Evolutionary conservation across 106 monocot species (phyloP), one percentile per base, ranked within the genome.

Genomic region (Acorus gramineus): DNA sequence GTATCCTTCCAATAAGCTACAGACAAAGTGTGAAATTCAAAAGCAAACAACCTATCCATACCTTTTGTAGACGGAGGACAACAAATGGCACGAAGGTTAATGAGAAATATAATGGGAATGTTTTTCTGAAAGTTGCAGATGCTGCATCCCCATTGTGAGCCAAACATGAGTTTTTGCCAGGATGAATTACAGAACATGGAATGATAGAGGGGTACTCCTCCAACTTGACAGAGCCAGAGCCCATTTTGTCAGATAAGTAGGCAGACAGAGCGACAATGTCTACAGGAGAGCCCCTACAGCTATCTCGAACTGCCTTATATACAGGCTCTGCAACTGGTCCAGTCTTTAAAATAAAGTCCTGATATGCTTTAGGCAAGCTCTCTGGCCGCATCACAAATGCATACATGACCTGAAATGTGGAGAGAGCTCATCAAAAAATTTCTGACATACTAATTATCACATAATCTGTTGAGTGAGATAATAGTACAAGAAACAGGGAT

Each of bases 51-150:
- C 49, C 50, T 14, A 55, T 8, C 7, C 14, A 66, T 93, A 98
- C 96, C 96, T 92, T 98, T 71, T 98, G 85, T 42, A 98, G 87
- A 66, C 71, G 91, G 10, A 98, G 92, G 49, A 98, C 96, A 60
- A 88, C 96, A 73, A 92, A 88, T 46, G 96, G 96, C 6, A 98
- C 96, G 72, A 92, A 90, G 47, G 96, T 92, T 75, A 98, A 67
- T 68, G 96, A 98, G 69, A 98, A 98, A 75, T 98, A 98, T 5
- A 98, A 70, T n/a, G 96, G 96, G 60, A 98, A 98, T 9, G 96
- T 98, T 61, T 92, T 98, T 68, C 77, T 81, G 72, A 92, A 98
- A 45, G 96, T 98, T 71, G 67, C 73, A 66, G 85, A 81, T 54
- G 79, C 74, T 69, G 83, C 91, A 76, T 42, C 60, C 43, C 65